Evolutionary conservation across 1,139 yeast genomes (phyloP), one percentile per base, ranked within the genome.

Genomic region (Pichia sp.): DNA sequence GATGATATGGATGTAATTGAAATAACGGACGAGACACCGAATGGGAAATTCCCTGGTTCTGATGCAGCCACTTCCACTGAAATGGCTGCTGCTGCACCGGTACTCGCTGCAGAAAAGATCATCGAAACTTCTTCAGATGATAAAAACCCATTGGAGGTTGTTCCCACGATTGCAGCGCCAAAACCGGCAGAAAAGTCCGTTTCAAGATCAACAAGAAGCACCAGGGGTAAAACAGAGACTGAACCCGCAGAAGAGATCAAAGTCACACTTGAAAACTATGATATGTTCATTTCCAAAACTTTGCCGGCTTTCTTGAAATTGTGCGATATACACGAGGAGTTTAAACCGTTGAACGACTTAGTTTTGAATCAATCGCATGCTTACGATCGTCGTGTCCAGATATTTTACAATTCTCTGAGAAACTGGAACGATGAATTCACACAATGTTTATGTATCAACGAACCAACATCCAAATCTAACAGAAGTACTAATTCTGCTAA

Each of bases 391-490:
- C 40, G 45, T 32, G 52, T 63, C n/a, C 42, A 50, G 4, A 77
- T 72, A 50, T 66, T 77, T 46, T 60, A 64, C 36, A 49, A 53
- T 2, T 57, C 68, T 34, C 51, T 77, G 16, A 62, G 62, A 23
- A 56, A 59, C 28, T 77, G 83, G 83, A 68, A 55, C 9, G 54
- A 58, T 26, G 64, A 61, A 51, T 66, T 63, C 37, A 62, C 50
- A 1, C 49, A 48, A 33, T 40, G 69, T 2, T 68, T 64, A 28
- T 48, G 62, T 4, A 55, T 67, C 28, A 63, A 62, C 39, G 40
- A 40, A 6, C 43, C 43, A 6, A 47, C 45, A n/a, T 41, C 41
- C 4, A 46, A 43, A 6, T 36, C 37, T 26, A 38, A 35, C 4
- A 29, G 37, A 31, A 36, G 39, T 11, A 41, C 36, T 36, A 29